These are phyloP conservation scores for Glycine soja DNA, from an alignment of 306 rosid genomes.

Conservation along the genomic window DNA sequence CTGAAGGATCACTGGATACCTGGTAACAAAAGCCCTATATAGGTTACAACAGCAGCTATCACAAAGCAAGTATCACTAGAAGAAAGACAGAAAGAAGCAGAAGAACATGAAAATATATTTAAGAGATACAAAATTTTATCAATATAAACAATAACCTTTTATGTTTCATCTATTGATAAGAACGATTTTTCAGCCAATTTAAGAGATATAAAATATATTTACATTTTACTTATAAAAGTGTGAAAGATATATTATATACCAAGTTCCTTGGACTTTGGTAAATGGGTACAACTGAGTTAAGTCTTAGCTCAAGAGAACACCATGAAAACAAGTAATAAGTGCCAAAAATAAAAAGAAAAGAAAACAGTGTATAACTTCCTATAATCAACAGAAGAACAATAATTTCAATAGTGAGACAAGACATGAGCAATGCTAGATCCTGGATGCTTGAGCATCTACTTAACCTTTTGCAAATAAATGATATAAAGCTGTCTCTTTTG, in stretches of 20 bases:
- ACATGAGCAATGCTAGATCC: constrained; percentile 8
- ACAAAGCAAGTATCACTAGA: constrained; percentile 28
- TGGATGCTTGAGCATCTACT: constrained; percentile 19
- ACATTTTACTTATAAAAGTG: background rate
- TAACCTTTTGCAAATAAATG: background rate
- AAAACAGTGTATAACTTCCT: constrained; percentile 3
- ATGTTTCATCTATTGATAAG: background rate
- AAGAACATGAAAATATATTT: background rate
- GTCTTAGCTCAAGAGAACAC: background rate
- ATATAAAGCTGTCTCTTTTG: constrained; percentile 9
- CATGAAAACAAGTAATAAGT: background rate
- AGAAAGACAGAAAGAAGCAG: background rate
- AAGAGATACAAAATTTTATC: constrained; percentile 1
- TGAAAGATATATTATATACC: too few species aligned
- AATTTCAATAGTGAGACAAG: constrained; percentile 23
- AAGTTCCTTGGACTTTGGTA: too few species aligned
- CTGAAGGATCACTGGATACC: constrained; percentile 55
- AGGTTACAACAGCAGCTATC: constrained; percentile 33
- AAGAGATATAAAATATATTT: constrained; percentile 6
- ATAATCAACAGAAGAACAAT: background rate
- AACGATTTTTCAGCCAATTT: background rate
- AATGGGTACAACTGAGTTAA: too few species aligned
- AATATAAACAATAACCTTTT: background rate
- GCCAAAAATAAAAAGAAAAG: background rate
- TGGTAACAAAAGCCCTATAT: constrained; percentile 47